These are phyloP conservation scores for Diaporthe helianthi DNA, from an alignment of 2,329 filamentous ascomycete species.

Conservation along the genomic window DNA sequence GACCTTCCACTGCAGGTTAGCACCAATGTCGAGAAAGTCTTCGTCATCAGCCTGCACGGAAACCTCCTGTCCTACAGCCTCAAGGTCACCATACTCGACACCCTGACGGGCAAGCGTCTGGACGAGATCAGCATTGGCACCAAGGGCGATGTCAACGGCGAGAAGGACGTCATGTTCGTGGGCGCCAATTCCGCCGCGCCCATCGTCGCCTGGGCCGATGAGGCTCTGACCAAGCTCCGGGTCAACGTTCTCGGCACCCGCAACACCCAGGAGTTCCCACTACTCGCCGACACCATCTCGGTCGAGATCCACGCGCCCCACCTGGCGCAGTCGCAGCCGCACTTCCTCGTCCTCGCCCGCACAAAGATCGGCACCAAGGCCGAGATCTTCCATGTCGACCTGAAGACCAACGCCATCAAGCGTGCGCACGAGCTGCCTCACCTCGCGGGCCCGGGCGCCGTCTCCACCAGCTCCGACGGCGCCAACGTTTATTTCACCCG, in stretches of 20 bases:
- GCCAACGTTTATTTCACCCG: slow-evolving; percentile 91
- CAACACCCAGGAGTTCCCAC: slow-evolving; percentile 60
- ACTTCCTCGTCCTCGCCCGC: slow-evolving; percentile 85
- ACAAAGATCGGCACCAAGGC: slow-evolving; percentile 77
- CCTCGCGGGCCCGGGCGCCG: slow-evolving; percentile 72
- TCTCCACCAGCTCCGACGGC: slow-evolving; percentile 78
- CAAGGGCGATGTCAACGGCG: slow-evolving; percentile 73
- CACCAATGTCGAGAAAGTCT: slow-evolving; percentile 73
- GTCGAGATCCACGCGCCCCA: slow-evolving; percentile 78
- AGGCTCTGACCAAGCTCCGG: slow-evolving; percentile 65
- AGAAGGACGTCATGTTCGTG: slow-evolving; percentile 74
- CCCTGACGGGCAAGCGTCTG: slow-evolving; percentile 72
- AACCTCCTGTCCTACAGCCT: slow-evolving; percentile 75
- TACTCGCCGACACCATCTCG: slow-evolving; percentile 54
- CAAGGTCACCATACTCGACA: slow-evolving; percentile 77
- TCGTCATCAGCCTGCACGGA: slow-evolving; percentile 78
- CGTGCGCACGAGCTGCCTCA: slow-evolving; percentile 83
- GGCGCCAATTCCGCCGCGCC: slow-evolving; percentile 78
- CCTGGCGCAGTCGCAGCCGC: slow-evolving; percentile 72
- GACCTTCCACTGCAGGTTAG: slow-evolving; percentile 79
- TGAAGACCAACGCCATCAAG: slow-evolving; percentile 71
- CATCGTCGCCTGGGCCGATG: slow-evolving; percentile 78
- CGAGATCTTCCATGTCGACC: slow-evolving; percentile 83
- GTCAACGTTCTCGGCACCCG: slow-evolving; percentile 74
- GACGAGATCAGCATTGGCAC: slow-evolving; percentile 76